Evolutionary conservation across 768 basidiomycete species (phyloP), one percentile per base, ranked within the genome.

Genomic region (Strobilomyces confusus): DNA sequence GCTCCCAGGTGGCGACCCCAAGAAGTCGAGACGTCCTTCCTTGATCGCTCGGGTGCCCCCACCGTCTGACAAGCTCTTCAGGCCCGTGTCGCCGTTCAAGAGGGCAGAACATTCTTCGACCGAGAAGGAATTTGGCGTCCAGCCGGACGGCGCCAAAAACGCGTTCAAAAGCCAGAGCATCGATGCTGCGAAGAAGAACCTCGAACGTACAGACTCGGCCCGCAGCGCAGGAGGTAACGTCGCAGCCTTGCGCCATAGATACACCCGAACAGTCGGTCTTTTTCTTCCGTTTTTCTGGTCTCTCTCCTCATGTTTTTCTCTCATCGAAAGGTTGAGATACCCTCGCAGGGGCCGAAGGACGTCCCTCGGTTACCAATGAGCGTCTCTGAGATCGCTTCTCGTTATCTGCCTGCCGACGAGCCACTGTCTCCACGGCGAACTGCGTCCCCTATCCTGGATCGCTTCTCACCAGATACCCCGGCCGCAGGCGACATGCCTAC

Each of bases 161-260:
- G 44, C 56, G 38, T 60, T 43, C 43, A 68, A 52, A 66, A 70
- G 63, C 52, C 60, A 63, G 52, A 67, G 64, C 22, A 57, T 71
- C 26, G 73, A 74, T 52, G 58, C 52, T 25, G 60, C 62, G 5
- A 74, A 69, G 37, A 64, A 68, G 49, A 33, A 62, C 15, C 59
- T 81, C 4, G 80, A 84, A 47, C 75, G 80, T 55, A 74, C 67
- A 20, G 81, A 84, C 42, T 80, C 82, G 3, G 76, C 75, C 7
- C 75, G 68, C 37, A 84, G 80, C 56, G 77, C 62, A 44, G 79
- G 78, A 13, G 82, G 80, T 59, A 70, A 85, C 23, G 87, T 91
- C 42, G 84, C 87, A 40, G 80, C 81, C 2, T 82, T 92, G 76
- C 77, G 84, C 41, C 79, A 78, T 62, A 80, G 79, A 46, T 89